phyloP scores from a whole-genome alignment of 305 asterid genomes.

The Rubia balearica region DNA sequence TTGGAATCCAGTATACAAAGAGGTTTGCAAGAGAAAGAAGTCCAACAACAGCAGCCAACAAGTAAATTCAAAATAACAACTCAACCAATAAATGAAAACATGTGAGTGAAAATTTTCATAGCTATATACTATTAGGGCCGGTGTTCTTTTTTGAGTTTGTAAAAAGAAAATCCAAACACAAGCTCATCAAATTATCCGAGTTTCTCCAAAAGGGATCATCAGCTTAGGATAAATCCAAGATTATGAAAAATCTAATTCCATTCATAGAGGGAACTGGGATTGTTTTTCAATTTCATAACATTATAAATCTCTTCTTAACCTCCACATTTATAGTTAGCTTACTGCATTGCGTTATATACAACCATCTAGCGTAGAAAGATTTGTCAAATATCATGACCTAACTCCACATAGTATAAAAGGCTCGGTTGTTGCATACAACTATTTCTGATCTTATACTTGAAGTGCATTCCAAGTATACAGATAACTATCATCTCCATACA shows the following conservation, averaged over 20 bases:
- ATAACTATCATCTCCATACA: not conserved
- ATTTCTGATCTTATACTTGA: not conserved
- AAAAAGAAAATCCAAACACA: not conserved
- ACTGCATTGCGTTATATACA: not conserved
- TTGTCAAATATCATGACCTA: too few relatives aligned
- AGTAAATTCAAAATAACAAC: too few relatives aligned
- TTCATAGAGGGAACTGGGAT: not conserved
- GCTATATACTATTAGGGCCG: not conserved
- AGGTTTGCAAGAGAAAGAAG: too few relatives aligned
- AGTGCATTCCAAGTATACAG: not conserved
- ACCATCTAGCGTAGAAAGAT: too few relatives aligned
- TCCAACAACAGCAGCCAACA: too few relatives aligned
- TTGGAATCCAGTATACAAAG: too few relatives aligned
- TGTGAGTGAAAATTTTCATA: not conserved
- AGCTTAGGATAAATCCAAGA: not conserved
- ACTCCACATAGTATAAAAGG: too few relatives aligned
- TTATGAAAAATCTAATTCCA: constrained; percentile 4
- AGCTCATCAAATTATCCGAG: not conserved
- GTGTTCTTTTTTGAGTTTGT: not conserved
- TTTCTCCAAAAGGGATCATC: not conserved
- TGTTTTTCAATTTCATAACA: not conserved
- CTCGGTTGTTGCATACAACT: not conserved
- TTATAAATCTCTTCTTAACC: not conserved
- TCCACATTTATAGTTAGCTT: not conserved
- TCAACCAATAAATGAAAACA: too few relatives aligned